phyloP scores from a whole-genome alignment of 345 rosid genomes.

The Erucastrum elatum region DNA sequence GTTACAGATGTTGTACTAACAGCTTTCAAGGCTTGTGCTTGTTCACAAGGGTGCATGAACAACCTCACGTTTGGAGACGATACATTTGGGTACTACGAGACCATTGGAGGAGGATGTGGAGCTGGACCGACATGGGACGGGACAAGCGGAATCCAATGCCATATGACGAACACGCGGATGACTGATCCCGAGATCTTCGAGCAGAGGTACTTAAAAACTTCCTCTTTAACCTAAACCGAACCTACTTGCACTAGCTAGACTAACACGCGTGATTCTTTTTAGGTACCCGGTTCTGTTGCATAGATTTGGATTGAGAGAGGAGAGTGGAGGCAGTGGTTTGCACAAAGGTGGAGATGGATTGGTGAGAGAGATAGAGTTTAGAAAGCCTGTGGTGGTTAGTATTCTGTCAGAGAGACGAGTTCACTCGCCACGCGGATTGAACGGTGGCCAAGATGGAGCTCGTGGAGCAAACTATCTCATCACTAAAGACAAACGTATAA shows the following conservation, averaged over 20 bases:
- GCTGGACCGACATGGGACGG: constrained; percentile 93
- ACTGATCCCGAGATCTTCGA: constrained; percentile 98
- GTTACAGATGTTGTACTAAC: constrained; percentile 84
- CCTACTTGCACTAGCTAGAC: background rate
- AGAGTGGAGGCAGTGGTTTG: constrained; percentile 79
- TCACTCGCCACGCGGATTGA: constrained; percentile 81
- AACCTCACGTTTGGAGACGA: constrained; percentile 92
- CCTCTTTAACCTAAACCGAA: background rate
- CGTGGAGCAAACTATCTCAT: constrained; percentile 82
- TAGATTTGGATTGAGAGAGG: constrained; percentile 74
- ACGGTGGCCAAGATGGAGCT: constrained; percentile 77
- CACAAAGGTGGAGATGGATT: constrained; percentile 86
- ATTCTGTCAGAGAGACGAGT: constrained; percentile 98
- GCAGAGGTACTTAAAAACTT: constrained; percentile 48
- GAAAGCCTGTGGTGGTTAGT: constrained; percentile 74
- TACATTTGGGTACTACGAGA: constrained; percentile 89
- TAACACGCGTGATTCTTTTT: background rate
- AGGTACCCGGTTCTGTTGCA: constrained; percentile 83
- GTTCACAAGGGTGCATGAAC: constrained; percentile 98
- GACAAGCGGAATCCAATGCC: constrained; percentile 94
- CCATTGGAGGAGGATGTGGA: constrained; percentile 94
- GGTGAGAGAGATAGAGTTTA: constrained; percentile 88
- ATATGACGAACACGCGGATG: constrained; percentile 98
- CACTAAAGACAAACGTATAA: constrained; percentile 56
- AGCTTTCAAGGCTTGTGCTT: constrained; percentile 93